phyloP scores from a whole-genome alignment of 2,329 filamentous ascomycete species.

The Calonectria hongkongensis region DNA sequence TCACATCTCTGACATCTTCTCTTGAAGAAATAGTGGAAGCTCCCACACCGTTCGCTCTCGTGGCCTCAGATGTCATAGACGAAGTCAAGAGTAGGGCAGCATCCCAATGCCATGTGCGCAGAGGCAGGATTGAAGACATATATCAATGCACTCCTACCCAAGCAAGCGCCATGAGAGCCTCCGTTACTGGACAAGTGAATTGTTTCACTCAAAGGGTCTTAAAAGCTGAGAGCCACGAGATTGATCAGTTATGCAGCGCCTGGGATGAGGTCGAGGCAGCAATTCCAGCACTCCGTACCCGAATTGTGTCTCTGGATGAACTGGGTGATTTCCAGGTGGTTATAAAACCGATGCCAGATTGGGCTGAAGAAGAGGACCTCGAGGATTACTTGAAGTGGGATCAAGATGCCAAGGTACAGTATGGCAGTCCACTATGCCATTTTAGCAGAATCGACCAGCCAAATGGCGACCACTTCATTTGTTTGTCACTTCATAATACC shows the following conservation, averaged over 20 bases:
- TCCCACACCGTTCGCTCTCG: conserved; percentile 21
- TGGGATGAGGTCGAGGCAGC: conserved; percentile 18
- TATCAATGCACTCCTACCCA: conserved; percentile 21
- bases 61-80: conserved; percentile 9
- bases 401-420: conserved; percentile 20
- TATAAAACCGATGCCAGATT: conserved; percentile 22
- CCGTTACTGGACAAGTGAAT: conserved; percentile 11
- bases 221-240: conserved; percentile 25
- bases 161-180: conserved; percentile 21
- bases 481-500: conserved; percentile 23
- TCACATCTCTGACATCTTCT: conserved; percentile 14
- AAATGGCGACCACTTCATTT: conserved; percentile 19
- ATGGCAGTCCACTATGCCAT: conserved; percentile 23
- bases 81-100: conserved; percentile 20
- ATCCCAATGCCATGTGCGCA: conserved; percentile 15
- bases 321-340: conserved; percentile 20
- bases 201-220: conserved; percentile 24
- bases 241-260: conserved; percentile 24
- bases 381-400: conserved; percentile 26
- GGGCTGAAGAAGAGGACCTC: conserved; percentile 24
- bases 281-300: conserved; percentile 21
- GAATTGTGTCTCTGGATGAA: conserved; percentile 22
- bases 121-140: conserved; percentile 21
- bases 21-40: conserved; percentile 14
- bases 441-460: conserved; percentile 22